phyloP scores from a whole-genome alignment of 805 yeast genomes.

The Phaffomyces antillensis region DNA sequence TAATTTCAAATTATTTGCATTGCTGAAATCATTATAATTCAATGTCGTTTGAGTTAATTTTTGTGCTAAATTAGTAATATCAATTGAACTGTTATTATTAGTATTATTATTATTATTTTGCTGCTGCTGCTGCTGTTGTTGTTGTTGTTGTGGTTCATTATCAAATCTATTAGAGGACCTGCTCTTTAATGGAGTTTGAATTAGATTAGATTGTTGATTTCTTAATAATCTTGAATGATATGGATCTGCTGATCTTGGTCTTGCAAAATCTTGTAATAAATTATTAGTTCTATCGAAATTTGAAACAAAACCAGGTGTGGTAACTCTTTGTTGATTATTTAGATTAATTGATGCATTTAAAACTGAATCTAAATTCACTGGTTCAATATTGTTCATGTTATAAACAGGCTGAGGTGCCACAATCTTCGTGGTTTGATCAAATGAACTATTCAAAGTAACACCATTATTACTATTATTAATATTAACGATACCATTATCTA shows the following conservation, averaged over 20 bases:
- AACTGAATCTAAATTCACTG: constrained; percentile 33
- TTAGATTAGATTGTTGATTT: constrained; percentile 2
- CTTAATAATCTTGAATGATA: constrained; percentile 13
- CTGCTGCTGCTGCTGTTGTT: too few species aligned
- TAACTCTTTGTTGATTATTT: constrained; percentile 25
- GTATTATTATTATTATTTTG: constrained; percentile 3
- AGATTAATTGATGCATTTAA: constrained; percentile 32
- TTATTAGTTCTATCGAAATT: constrained; percentile 9
- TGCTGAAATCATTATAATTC: constrained; percentile 15
- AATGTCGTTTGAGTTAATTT: constrained; percentile 18
- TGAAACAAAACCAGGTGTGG: constrained; percentile 21
- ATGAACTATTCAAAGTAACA: neutral
- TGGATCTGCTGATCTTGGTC: constrained; percentile 40
- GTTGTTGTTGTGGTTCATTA: constrained; percentile 1
- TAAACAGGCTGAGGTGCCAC: constrained; percentile 19
- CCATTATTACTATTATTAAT: neutral
- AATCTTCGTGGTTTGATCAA: constrained; percentile 5
- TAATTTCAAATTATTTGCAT: constrained; percentile 43
- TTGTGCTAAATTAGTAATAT: constrained; percentile 24
- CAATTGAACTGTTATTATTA: constrained; percentile 15
- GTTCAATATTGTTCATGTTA: constrained; percentile 22
- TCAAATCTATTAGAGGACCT: constrained; percentile 17
- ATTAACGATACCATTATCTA: constrained; percentile 20
- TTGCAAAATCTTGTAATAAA: constrained; percentile 21
- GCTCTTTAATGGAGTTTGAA: constrained; percentile 15